Percentiles rank a stretch among this genome's conserved stretches.
Evolutionary conservation across 352 stramenopile genomes (phyloP).

Genomic region (Globisporangium sylvaticum): DNA sequence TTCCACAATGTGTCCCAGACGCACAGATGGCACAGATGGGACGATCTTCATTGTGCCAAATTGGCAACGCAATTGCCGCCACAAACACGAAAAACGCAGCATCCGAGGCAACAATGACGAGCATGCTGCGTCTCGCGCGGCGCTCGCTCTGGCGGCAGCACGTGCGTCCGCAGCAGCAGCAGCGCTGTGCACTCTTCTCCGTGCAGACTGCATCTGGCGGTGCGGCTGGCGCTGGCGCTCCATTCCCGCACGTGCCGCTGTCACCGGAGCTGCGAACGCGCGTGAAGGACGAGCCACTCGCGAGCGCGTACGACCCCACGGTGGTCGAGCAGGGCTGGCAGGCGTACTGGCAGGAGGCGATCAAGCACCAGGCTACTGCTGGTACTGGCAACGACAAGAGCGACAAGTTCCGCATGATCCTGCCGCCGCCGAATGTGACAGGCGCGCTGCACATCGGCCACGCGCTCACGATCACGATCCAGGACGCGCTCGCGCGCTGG

Average conservation of each 20-base stretch:
- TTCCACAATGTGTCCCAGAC: not conserved
- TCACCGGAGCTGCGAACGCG: constrained; percentile 43
- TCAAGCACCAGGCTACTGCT: constrained; percentile 23
- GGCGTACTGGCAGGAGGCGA: constrained; percentile 57
- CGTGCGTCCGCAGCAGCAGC: not conserved
- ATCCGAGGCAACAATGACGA: constrained; percentile 10
- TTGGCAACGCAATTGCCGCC: not conserved
- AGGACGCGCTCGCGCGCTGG: constrained; percentile 97
- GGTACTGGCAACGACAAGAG: not conserved
- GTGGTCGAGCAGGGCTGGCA: constrained; percentile 70
- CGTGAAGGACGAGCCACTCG: constrained; percentile 50
- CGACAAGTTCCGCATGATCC: constrained; percentile 73
- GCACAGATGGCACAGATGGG: not conserved
- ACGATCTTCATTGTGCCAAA: not conserved
- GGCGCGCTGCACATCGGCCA: constrained; percentile 97
- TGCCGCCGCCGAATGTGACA: constrained; percentile 96
- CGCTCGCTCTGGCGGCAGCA: constrained; percentile 8
- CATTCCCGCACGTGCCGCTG: constrained; percentile 24
- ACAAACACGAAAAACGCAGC: not conserved
- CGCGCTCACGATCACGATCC: constrained; percentile 96
- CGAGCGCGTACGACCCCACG: constrained; percentile 55
- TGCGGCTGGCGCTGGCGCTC: not conserved
- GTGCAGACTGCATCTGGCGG: not conserved
- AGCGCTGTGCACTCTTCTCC: constrained; percentile 9
- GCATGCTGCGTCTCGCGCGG: constrained; percentile 12